These are phyloP conservation scores for Dioszegia crocea DNA, from an alignment of 768 basidiomycete genomes.

Conservation along the genomic window DNA sequence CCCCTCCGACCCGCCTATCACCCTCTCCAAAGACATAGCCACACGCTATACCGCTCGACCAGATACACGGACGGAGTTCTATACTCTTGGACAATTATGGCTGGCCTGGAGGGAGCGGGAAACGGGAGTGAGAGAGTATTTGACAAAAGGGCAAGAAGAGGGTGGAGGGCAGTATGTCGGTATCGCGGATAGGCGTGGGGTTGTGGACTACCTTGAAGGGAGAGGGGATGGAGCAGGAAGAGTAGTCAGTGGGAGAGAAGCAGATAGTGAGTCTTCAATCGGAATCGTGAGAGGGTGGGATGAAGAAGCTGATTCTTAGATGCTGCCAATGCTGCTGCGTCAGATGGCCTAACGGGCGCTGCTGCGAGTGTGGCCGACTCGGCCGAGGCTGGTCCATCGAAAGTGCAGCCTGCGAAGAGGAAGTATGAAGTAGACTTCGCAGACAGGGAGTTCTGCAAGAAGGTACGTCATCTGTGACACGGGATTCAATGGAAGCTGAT, in stretches of 20 bases:
- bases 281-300: not conserved
- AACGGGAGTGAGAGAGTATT: slow-evolving; percentile 74
- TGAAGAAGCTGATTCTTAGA: slow-evolving; percentile 2
- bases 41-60: slow-evolving; percentile 66
- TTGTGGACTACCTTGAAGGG: slow-evolving; percentile 81
- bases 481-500: slow-evolving; percentile 39
- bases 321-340: slow-evolving; percentile 34
- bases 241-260: slow-evolving; percentile 55
- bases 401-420: slow-evolving; percentile 60
- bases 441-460: slow-evolving; percentile 82
- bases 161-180: slow-evolving; percentile 72
- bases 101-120: slow-evolving; percentile 77
- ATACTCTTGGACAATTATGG: slow-evolving; percentile 74
- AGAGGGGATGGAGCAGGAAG: slow-evolving; percentile 55
- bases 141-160: slow-evolving; percentile 70
- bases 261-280: slow-evolving; percentile 1
- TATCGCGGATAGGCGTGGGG: slow-evolving; percentile 77
- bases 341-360: slow-evolving; percentile 1
- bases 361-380: slow-evolving; percentile 14
- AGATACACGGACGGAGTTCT: slow-evolving; percentile 58
- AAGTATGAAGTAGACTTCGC: slow-evolving; percentile 71
- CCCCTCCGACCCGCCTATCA: slow-evolving; percentile 6
- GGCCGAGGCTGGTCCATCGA: slow-evolving; percentile 43
- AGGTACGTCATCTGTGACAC: slow-evolving; percentile 54
- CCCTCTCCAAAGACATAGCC: slow-evolving; percentile 66